Percentiles rank a stretch among this genome's conserved stretches.
Evolutionary conservation across 352 stramenopile species (phyloP).

Genomic region (Phytophthora nicotianae): DNA sequence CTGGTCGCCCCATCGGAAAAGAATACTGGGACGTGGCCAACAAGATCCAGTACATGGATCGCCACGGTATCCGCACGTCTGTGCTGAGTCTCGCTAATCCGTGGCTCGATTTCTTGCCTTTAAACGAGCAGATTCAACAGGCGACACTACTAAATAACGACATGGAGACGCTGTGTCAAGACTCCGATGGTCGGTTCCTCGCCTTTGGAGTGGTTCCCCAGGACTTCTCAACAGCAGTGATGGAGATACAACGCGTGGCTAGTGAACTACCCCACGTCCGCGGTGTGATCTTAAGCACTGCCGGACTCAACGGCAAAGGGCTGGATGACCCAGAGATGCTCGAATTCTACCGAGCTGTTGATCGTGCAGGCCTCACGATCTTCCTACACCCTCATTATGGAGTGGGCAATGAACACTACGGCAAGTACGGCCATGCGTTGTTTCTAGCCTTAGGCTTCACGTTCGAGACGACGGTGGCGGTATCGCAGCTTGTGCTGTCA

Average conservation of each 20-base stretch:
- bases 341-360: slow-evolving; percentile 53
- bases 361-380: slow-evolving; percentile 47
- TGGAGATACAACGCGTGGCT: slow-evolving; percentile 45
- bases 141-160: slow-evolving; percentile 60
- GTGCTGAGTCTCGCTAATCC: slow-evolving; percentile 72
- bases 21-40: slow-evolving; percentile 62
- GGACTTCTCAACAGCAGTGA: slow-evolving; percentile 38
- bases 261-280: slow-evolving; percentile 40
- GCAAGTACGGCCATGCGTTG: slow-evolving; percentile 59
- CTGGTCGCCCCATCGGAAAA: slow-evolving; percentile 54
- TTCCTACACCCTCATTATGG: slow-evolving; percentile 78
- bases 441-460: slow-evolving; percentile 69
- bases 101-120: slow-evolving; percentile 71
- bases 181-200: slow-evolving; percentile 48
- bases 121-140: slow-evolving; percentile 48
- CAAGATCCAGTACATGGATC: slow-evolving; percentile 74
- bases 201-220: slow-evolving; percentile 63
- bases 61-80: slow-evolving; percentile 58
- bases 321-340: slow-evolving; percentile 65
- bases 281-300: slow-evolving; percentile 62
- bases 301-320: slow-evolving; percentile 57
- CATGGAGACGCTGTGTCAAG: slow-evolving; percentile 50
- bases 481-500: slow-evolving; percentile 64
- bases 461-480: slow-evolving; percentile 70
- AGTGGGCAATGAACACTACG: slow-evolving; percentile 64